These are phyloP conservation scores for Pseudozyma sp. DNA, from an alignment of 1,284 basidiomycete species.

Conservation along the genomic window DNA sequence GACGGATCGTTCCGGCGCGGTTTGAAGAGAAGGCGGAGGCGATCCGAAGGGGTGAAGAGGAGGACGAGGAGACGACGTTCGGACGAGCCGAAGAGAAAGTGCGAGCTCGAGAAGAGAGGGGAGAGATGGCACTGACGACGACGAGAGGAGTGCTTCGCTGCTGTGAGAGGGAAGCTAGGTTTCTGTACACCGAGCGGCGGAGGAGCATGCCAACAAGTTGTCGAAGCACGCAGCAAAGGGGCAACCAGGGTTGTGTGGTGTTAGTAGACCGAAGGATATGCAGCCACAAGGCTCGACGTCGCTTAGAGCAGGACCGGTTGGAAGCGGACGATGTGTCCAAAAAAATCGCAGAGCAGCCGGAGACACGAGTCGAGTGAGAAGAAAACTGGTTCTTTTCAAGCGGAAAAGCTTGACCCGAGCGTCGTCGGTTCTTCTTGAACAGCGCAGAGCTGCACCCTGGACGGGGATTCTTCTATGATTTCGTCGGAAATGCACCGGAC, in stretches of 20 bases:
- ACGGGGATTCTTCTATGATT: not conserved
- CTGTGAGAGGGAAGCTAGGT: slow-evolving; percentile 46
- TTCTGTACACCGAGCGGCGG: slow-evolving; percentile 42
- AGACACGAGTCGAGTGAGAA: not conserved
- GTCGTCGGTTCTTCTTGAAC: slow-evolving; percentile 1
- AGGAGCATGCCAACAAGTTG: slow-evolving; percentile 51
- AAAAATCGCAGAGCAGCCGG: not conserved
- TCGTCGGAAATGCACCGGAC: not conserved
- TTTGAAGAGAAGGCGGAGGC: slow-evolving; percentile 12
- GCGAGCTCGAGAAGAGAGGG: slow-evolving; percentile 1
- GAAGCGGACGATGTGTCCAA: not conserved
- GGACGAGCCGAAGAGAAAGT: slow-evolving; percentile 18
- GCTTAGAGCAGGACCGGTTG: not conserved
- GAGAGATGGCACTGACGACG: slow-evolving; percentile 8
- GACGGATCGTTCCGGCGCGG: slow-evolving; percentile 10
- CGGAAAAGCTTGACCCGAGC: slow-evolving; percentile 21
- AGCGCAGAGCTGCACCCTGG: slow-evolving; percentile 2
- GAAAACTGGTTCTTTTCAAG: slow-evolving; percentile 5
- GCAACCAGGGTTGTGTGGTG: not conserved
- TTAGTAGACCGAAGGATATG: not conserved
- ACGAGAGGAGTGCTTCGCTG: slow-evolving; percentile 31
- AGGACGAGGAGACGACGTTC: slow-evolving; percentile 2
- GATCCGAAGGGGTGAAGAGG: slow-evolving; percentile 1
- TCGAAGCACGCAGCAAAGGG: not conserved
- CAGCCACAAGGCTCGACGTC: slow-evolving; percentile 2